These are phyloP conservation scores for Aspergillus carlsbadensis DNA, from an alignment of 495 filamentous ascomycete species.

Conservation along the genomic window DNA sequence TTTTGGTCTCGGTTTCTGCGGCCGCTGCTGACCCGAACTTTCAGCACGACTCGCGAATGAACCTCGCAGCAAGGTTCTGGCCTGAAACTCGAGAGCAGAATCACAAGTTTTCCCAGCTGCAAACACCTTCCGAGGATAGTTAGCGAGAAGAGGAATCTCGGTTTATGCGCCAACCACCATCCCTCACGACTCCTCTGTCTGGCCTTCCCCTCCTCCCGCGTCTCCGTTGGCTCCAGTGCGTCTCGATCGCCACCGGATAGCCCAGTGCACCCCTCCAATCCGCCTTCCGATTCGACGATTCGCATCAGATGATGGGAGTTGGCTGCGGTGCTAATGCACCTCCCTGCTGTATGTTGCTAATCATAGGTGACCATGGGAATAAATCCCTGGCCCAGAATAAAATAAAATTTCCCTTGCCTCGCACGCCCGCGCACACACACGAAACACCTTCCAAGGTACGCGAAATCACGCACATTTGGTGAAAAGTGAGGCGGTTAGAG, in stretches of 20 bases:
- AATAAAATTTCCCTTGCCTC: not conserved
- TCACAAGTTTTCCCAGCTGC: not conserved
- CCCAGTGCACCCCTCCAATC: slow-evolving; percentile 8
- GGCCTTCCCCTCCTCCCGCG: slow-evolving; percentile 6
- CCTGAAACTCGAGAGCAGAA: not conserved
- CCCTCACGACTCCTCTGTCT: not conserved
- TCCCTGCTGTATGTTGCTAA: slow-evolving; percentile 11
- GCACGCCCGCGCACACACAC: slow-evolving; percentile 3
- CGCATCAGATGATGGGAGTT: slow-evolving; percentile 36
- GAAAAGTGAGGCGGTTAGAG: slow-evolving; percentile 1
- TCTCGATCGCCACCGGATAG: slow-evolving; percentile 21
- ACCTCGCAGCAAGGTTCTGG: not conserved
- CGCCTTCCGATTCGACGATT: slow-evolving; percentile 22
- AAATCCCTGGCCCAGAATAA: not conserved
- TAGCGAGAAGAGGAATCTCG: not conserved
- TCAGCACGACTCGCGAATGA: not conserved
- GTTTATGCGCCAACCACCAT: not conserved
- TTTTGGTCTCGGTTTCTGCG: not conserved
- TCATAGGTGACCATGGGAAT: slow-evolving; percentile 1
- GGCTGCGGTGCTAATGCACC: slow-evolving; percentile 39
- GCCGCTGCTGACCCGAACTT: not conserved
- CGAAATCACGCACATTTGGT: slow-evolving; percentile 7
- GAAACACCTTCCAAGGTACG: slow-evolving; percentile 1
- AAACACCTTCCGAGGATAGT: slow-evolving; percentile 2
- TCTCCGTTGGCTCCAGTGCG: slow-evolving; percentile 19